Evolutionary conservation across 2,329 filamentous ascomycete genomes (phyloP).

Genomic region (Diplodia corticola): DNA sequence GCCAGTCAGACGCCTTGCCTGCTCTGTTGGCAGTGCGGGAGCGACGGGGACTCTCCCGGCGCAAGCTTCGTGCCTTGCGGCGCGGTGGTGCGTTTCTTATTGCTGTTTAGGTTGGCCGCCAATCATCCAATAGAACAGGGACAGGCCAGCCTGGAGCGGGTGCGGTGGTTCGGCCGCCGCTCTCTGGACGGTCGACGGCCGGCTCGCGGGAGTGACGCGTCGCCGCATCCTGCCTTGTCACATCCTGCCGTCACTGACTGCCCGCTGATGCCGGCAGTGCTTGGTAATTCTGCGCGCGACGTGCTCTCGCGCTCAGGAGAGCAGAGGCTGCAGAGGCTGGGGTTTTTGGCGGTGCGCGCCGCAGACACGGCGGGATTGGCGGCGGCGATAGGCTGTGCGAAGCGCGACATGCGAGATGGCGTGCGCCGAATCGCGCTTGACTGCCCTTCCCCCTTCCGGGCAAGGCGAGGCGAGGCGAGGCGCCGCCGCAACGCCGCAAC

Average conservation of each 20-base stretch:
- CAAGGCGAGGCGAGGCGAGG: conserved; percentile 7
- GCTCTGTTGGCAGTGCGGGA: neutral
- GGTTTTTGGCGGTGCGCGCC: neutral
- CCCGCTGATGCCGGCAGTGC: neutral
- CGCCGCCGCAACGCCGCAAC: conserved; percentile 4
- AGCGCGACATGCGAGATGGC: neutral
- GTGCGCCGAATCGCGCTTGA: neutral
- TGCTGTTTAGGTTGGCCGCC: too few species aligned
- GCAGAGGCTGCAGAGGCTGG: too few species aligned
- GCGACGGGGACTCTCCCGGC: neutral
- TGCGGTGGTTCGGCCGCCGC: neutral
- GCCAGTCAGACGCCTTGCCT: neutral
- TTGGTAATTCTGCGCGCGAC: neutral
- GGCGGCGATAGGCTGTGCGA: conserved; percentile 10
- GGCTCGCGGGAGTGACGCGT: neutral
- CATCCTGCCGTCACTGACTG: neutral
- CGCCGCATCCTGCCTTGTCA: neutral
- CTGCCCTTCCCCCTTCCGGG: neutral
- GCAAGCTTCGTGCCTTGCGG: neutral
- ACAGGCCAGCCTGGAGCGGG: neutral
- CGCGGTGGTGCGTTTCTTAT: neutral
- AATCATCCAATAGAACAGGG: too few species aligned
- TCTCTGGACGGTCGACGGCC: neutral
- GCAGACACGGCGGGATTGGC: conserved; percentile 1
- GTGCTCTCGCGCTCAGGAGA: neutral